Conservation (phyloP, 805 yeast genomes). For the Kuraishia hungarica region DNA sequence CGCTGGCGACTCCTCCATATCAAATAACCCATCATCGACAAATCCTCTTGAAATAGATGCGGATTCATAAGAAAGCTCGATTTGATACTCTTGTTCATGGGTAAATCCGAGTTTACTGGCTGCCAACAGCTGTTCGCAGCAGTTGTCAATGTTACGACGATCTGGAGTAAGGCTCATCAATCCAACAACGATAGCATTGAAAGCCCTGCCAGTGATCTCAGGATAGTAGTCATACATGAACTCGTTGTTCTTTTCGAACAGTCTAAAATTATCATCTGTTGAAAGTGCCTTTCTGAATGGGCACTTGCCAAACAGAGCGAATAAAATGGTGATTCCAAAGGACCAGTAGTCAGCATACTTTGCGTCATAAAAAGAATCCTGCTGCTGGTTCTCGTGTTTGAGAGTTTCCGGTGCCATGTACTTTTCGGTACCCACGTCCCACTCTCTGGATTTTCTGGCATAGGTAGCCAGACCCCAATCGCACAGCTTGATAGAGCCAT, state of each 20-base stretch:
- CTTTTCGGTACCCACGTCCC: conserved; percentile 45
- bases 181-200: conserved; percentile 28
- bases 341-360: conserved; percentile 45
- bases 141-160: conserved; percentile 30
- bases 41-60: not conserved
- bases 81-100: conserved; percentile 34
- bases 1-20: not conserved
- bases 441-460: conserved; percentile 19
- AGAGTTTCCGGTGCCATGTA: conserved; percentile 48
- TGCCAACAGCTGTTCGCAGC: conserved; percentile 21
- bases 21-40: not conserved
- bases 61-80: conserved; percentile 9
- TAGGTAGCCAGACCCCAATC: conserved; percentile 67
- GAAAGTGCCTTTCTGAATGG: conserved; percentile 36
- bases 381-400: not conserved
- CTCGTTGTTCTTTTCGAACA: conserved; percentile 30
- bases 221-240: conserved; percentile 43
- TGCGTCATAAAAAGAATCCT: conserved; percentile 26
- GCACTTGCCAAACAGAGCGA: conserved; percentile 41
- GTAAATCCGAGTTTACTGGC: conserved; percentile 32
- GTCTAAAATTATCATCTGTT: conserved; percentile 34
- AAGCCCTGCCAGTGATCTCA: conserved; percentile 32
- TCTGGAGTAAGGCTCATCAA: conserved; percentile 28
- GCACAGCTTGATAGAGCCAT: conserved; percentile 51
- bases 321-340: conserved; percentile 40